Evolutionary conservation across 805 yeast species (phyloP).

Genomic region (Nakazawaea peltata): DNA sequence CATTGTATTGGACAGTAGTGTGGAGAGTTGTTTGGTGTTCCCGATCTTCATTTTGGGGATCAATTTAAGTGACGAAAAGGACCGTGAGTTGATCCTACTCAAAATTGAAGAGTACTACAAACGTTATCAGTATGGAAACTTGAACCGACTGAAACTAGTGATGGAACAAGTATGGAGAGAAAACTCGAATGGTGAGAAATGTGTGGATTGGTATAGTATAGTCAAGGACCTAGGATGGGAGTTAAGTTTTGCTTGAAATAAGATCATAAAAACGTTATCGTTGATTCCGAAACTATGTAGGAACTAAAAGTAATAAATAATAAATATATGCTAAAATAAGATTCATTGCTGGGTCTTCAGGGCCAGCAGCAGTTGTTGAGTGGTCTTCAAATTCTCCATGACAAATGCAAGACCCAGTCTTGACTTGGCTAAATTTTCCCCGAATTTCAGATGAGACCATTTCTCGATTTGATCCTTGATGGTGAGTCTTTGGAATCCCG

Average conservation of each 20-base stretch:
- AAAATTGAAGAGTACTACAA: conserved; percentile 49
- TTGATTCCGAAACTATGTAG: no score
- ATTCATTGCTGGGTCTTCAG: no score
- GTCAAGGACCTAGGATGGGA: conserved; percentile 70
- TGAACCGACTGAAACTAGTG: conserved; percentile 32
- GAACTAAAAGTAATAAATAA: not conserved
- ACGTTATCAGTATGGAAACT: conserved; percentile 65
- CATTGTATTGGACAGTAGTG: conserved; percentile 52
- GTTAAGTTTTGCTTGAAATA: conserved; percentile 54
- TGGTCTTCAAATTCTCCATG: conserved; percentile 47
- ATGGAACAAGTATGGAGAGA: conserved; percentile 41
- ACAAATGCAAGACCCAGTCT: conserved; percentile 71
- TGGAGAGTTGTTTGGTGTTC: conserved; percentile 66
- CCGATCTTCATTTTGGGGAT: conserved; percentile 77
- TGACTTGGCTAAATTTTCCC: conserved; percentile 57
- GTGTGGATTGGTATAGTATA: conserved; percentile 67
- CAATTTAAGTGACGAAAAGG: conserved; percentile 46
- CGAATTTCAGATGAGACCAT: conserved; percentile 70
- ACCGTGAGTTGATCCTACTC: conserved; percentile 40
- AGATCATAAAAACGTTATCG: not conserved
- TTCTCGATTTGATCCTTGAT: conserved; percentile 69
- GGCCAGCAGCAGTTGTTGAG: no score
- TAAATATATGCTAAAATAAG: no score
- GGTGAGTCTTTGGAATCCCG: conserved; percentile 55
- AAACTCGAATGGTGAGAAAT: conserved; percentile 44